Evolutionary conservation across 1,284 basidiomycete species (phyloP).

Genomic region (Cryptococcus neoformans): DNA sequence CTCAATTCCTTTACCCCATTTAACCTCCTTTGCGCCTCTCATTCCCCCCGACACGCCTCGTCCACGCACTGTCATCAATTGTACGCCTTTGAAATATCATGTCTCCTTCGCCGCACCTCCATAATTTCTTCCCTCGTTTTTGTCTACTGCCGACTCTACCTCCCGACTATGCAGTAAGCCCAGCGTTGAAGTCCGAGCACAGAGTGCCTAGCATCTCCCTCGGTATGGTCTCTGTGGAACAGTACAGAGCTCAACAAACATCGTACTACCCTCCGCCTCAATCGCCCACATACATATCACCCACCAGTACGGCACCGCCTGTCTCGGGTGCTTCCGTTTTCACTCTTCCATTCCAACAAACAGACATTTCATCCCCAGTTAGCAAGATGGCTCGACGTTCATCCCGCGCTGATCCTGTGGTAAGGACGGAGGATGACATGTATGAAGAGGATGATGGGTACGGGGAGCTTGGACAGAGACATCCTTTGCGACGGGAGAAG

Average conservation of each 20-base stretch:
- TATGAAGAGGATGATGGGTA: conserved; percentile 35
- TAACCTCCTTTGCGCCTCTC: neutral
- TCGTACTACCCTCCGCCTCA: neutral
- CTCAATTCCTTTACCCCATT: neutral
- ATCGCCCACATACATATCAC: neutral
- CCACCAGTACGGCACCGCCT: neutral
- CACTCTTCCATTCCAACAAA: neutral
- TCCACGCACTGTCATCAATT: too few relatives aligned
- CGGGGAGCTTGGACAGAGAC: conserved; percentile 36
- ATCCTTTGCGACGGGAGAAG: conserved; percentile 35
- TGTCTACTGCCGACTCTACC: neutral
- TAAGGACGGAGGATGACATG: conserved; percentile 19
- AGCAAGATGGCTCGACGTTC: conserved; percentile 13
- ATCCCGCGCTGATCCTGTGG: conserved; percentile 43
- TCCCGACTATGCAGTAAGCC: neutral
- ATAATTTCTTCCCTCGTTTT: neutral
- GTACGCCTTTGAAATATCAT: neutral
- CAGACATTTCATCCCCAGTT: neutral
- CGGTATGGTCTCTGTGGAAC: neutral
- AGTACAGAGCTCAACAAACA: neutral
- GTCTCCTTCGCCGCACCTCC: neutral
- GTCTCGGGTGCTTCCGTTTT: neutral
- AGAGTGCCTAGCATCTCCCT: neutral
- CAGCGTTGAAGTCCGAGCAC: neutral
- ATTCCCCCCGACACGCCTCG: neutral